Conservation (phyloP, 2,329 filamentous ascomycete species). For the Diaporthe humulicola region DNA sequence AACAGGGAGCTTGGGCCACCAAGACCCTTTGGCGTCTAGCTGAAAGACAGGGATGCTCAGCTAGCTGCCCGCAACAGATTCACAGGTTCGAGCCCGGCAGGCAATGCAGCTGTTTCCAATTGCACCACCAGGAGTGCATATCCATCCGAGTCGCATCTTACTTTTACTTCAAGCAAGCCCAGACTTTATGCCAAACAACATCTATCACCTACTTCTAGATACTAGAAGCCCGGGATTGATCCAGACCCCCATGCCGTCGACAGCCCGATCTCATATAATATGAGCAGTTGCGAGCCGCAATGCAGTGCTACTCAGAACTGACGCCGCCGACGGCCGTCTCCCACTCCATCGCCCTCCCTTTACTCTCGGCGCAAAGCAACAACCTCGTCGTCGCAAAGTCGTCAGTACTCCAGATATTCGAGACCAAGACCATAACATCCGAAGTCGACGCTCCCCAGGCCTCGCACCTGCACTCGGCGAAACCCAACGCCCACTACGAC, state of each 20-base stretch:
- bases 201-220: slow-evolving; percentile 11
- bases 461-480: slow-evolving; percentile 53
- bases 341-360: slow-evolving; percentile 84
- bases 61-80: slow-evolving; percentile 4
- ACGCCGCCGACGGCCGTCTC: slow-evolving; percentile 94
- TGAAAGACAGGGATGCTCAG: slow-evolving; percentile 1
- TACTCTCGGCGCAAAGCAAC: slow-evolving; percentile 79
- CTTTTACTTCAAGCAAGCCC: neutral
- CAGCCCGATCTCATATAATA: slow-evolving; percentile 42
- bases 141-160: slow-evolving; percentile 14
- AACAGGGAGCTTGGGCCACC: slow-evolving; percentile 41
- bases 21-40: neutral
- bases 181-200: slow-evolving; percentile 1
- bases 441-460: slow-evolving; percentile 67
- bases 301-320: slow-evolving; percentile 99
- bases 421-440: slow-evolving; percentile 75
- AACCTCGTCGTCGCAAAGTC: slow-evolving; percentile 94
- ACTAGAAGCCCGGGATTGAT: neutral
- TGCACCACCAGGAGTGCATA: neutral
- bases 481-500: slow-evolving; percentile 63
- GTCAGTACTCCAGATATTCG: slow-evolving; percentile 92
- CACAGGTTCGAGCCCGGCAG: slow-evolving; percentile 5
- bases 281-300: slow-evolving; percentile 55
- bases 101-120: slow-evolving; percentile 25
- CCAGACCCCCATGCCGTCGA: slow-evolving; percentile 21